These are phyloP conservation scores for Chaetomium fimeti DNA, from an alignment of 495 filamentous ascomycete species.

Conservation along the genomic window DNA sequence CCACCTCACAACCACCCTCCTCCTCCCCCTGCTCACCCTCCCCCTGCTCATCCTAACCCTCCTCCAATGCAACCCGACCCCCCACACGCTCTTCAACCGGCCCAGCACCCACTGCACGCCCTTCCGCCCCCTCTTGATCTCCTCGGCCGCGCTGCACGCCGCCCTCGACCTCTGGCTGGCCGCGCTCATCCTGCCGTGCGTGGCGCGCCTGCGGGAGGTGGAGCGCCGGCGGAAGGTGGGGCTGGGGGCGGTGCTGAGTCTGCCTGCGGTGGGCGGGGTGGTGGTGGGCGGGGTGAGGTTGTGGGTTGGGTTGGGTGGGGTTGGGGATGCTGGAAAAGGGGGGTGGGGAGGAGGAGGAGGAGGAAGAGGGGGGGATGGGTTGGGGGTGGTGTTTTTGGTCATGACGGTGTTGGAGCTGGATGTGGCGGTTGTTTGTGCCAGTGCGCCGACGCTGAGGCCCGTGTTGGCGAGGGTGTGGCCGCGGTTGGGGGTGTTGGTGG, in stretches of 20 bases:
- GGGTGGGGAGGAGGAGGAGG: background rate
- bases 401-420: slow-evolving; percentile 40
- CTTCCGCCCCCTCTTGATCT: slow-evolving; percentile 38
- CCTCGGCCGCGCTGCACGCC: slow-evolving; percentile 37
- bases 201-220: slow-evolving; percentile 35
- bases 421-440: slow-evolving; percentile 37
- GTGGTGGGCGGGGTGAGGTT: slow-evolving; percentile 38
- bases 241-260: slow-evolving; percentile 37
- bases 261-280: slow-evolving; percentile 41
- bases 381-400: slow-evolving; percentile 31
- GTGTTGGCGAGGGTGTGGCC: slow-evolving; percentile 27
- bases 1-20: slow-evolving; percentile 30
- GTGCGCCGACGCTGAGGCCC: slow-evolving; percentile 35
- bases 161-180: slow-evolving; percentile 41
- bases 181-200: slow-evolving; percentile 37
- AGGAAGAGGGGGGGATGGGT: slow-evolving; percentile 12
- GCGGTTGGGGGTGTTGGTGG: slow-evolving; percentile 22
- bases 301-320: slow-evolving; percentile 22
- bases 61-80: slow-evolving; percentile 43
- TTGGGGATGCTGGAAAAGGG: too few relatives aligned
- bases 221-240: slow-evolving; percentile 36
- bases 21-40: slow-evolving; percentile 21
- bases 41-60: slow-evolving; percentile 41
- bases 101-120: slow-evolving; percentile 19
- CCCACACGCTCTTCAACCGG: background rate